Percentiles rank a stretch among this genome's conserved stretches.
Conservation (phyloP, 2,329 filamentous ascomycete genomes). For the Capronia coronata region DNA sequence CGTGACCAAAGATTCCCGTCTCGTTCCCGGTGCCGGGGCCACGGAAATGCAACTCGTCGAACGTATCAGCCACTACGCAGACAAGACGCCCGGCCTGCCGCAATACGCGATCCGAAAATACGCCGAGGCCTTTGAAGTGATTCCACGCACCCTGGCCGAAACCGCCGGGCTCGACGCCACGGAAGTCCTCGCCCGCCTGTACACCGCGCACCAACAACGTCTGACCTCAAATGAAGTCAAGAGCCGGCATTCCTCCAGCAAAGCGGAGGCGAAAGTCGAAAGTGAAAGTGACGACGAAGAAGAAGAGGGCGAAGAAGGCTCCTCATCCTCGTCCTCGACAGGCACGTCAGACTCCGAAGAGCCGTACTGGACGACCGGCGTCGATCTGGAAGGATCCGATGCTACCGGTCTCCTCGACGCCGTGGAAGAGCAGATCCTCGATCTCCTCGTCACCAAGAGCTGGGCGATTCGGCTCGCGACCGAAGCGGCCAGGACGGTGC, state of each 20-base stretch:
- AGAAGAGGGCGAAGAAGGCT: not conserved
- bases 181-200: constrained; percentile 87
- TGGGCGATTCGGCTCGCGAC: constrained; percentile 98
- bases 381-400: constrained; percentile 87
- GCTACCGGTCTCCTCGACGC: constrained; percentile 77
- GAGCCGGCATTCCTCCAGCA: constrained; percentile 24
- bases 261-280: constrained; percentile 24
- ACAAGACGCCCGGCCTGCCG: constrained; percentile 84
- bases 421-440: constrained; percentile 80
- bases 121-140: constrained; percentile 94
- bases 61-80: constrained; percentile 80
- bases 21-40: constrained; percentile 90
- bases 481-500: constrained; percentile 84
- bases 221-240: constrained; percentile 22
- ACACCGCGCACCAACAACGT: constrained; percentile 73
- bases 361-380: constrained; percentile 81
- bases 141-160: constrained; percentile 88
- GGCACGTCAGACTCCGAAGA: constrained; percentile 55
- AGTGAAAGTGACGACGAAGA: constrained; percentile 10
- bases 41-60: constrained; percentile 92
- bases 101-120: constrained; percentile 98
- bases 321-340: not conserved
- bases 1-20: constrained; percentile 83
- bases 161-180: constrained; percentile 93
- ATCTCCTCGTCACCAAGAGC: constrained; percentile 83